Base-by-base conservation (phyloP, 2,329 filamentous ascomycete genomes). In the Fusarium longipes region DNA sequence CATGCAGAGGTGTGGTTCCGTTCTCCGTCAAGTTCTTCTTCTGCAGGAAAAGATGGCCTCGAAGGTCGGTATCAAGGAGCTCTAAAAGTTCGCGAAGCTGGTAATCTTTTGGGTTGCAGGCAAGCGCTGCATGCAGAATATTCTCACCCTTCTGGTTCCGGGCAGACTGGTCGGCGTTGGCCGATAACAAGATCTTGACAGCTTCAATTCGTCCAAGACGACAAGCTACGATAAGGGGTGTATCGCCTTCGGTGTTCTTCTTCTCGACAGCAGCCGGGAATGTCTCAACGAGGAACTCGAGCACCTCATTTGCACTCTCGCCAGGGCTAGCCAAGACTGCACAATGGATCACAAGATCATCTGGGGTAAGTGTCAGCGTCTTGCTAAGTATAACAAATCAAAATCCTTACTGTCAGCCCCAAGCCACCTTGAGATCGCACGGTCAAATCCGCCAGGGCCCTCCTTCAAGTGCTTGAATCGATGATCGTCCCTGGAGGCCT, bases 141-240 rank as follows among this genome's bases (percentile, higher is more conserved):
- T 95, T 96, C 67, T 86, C 83, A 12, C 87, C 87, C 5, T 79
- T 74, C 11, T 78, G 78, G 72, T 92, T 89, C 24, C 88, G 88
- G 32, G 80, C 80, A 1, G 87, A 86, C 73, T 92, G 89, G 72
- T 96, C 87, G 3, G 91, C 91, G 5, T 91, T 91, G 25, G 85
- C 86, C 2, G 84, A 80, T 49, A 95, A 82, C 33, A 97, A 82
- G 1, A 87, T 80, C 70, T 87, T 86, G 17, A 85, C 84, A 20
- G 85, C 84, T 3, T 87, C 79, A 17, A 83, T 70, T 20, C 85
- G 83, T 12, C 85, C 83, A 5, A 86, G 78, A 3, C 82, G 78
- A 63, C 89, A 90, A 3, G 92, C 91, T 11, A 92, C 75, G 56
- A 89, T 84, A 1, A 96, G 81, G 3, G 93, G 92, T 0, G 91